Conservation (phyloP, 2,329 filamentous ascomycete genomes). For the Talaromyces marneffei region DNA sequence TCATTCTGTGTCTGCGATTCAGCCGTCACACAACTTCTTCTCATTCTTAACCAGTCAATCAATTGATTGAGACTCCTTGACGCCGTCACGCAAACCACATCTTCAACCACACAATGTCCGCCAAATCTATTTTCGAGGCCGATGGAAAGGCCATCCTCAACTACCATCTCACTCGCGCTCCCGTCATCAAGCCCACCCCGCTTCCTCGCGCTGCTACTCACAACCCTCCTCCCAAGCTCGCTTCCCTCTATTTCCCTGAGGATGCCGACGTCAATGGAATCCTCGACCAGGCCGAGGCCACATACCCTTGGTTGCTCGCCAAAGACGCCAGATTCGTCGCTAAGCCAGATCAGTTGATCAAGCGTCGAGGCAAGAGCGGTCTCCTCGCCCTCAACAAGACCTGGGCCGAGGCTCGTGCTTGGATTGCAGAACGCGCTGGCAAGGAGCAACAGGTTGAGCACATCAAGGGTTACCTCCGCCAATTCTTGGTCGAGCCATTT, state of each 20-base stretch:
- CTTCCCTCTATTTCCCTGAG: conserved; percentile 87
- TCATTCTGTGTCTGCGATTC: not conserved
- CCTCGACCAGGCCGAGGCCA: conserved; percentile 91
- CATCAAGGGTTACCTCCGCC: conserved; percentile 77
- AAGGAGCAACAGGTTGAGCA: conserved; percentile 93
- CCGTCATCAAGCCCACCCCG: conserved; percentile 96
- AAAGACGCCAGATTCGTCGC: conserved; percentile 87
- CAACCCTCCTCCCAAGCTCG: conserved; percentile 87
- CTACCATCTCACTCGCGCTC: conserved; percentile 98
- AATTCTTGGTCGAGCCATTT: conserved; percentile 98
- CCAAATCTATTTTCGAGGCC: conserved; percentile 97
- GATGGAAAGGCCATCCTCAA: conserved; percentile 99
- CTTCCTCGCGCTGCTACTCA: conserved; percentile 77
- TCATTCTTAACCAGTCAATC: not conserved
- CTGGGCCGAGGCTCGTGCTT: conserved; percentile 88
- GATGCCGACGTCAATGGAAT: conserved; percentile 76
- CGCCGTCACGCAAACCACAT: not conserved
- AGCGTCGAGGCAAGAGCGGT: conserved; percentile 98
- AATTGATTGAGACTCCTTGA: not conserved
- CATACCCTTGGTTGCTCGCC: conserved; percentile 90
- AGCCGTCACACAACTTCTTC: not conserved
- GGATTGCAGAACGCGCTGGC: conserved; percentile 86
- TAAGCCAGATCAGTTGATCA: conserved; percentile 99
- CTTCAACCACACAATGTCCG: conserved; percentile 63
- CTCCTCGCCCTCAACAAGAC: conserved; percentile 94